phyloP scores from a whole-genome alignment of 306 rosid species.

The Dalbergia cultrata region DNA sequence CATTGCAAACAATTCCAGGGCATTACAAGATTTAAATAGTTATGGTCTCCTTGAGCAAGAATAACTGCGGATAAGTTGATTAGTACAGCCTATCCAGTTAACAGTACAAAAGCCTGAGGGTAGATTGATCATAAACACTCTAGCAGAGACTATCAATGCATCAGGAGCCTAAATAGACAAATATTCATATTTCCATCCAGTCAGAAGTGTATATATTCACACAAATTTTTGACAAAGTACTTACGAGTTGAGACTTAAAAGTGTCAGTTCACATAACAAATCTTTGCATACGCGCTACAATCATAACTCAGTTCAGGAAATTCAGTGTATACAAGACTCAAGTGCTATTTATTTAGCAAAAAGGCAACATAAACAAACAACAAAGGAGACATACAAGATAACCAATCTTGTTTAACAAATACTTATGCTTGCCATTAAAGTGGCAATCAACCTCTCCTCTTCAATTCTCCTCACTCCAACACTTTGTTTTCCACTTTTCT shows the following conservation, averaged over 20 bases:
- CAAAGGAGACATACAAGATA: constrained; percentile 7
- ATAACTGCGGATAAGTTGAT: neutral
- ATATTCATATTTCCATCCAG: constrained; percentile 13
- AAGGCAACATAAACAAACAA: constrained; percentile 1
- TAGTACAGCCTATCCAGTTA: neutral
- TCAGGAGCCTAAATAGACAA: constrained; percentile 9
- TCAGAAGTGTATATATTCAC: constrained; percentile 1
- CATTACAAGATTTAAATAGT: neutral
- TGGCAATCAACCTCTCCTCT: neutral
- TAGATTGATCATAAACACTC: neutral
- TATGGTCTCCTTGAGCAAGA: neutral
- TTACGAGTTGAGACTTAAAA: too few relatives aligned
- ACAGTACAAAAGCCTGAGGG: neutral
- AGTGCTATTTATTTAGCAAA: neutral
- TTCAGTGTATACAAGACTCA: constrained; percentile 15
- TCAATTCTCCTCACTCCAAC: constrained; percentile 1
- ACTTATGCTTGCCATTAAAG: constrained; percentile 14
- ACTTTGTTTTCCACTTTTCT: neutral
- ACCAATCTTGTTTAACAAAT: neutral
- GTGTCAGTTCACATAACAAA: too few relatives aligned
- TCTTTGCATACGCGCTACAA: neutral
- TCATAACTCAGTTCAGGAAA: neutral
- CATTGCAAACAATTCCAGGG: neutral
- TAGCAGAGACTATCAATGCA: neutral
- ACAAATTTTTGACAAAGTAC: neutral